Percentiles rank a stretch among this genome's conserved stretches.
Evolutionary conservation across 2,329 filamentous ascomycete genomes (phyloP).

Genomic region (Penicillium psychrosexuale): DNA sequence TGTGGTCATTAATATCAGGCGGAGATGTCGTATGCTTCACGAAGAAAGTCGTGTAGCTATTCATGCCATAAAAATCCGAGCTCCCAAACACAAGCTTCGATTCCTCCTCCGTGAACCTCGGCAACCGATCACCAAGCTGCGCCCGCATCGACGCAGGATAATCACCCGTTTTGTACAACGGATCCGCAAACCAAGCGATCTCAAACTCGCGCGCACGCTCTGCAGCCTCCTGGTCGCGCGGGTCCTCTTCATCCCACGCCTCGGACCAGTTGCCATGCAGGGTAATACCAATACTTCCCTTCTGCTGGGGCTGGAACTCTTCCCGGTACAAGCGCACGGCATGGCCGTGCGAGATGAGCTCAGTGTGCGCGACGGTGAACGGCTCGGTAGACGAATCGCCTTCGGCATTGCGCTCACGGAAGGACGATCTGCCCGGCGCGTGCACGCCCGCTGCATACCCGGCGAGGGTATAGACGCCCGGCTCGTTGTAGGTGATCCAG

Average conservation of each 20-base stretch:
- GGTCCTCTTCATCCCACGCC: constrained; percentile 72
- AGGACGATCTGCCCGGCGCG: constrained; percentile 71
- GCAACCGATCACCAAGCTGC: constrained; percentile 73
- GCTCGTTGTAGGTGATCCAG: constrained; percentile 86
- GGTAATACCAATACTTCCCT: constrained; percentile 75
- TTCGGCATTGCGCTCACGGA: constrained; percentile 64
- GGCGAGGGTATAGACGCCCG: constrained; percentile 73
- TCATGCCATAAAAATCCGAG: constrained; percentile 87
- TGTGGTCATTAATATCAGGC: constrained; percentile 58
- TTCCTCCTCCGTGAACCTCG: constrained; percentile 68
- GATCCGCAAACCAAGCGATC: constrained; percentile 79
- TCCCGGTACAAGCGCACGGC: constrained; percentile 74
- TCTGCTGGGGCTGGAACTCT: constrained; percentile 67
- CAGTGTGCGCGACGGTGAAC: constrained; percentile 73
- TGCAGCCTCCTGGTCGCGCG: constrained; percentile 66
- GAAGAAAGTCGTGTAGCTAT: constrained; percentile 82
- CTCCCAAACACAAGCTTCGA: constrained; percentile 66
- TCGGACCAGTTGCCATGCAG: constrained; percentile 73
- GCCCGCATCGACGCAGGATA: constrained; percentile 75
- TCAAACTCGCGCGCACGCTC: constrained; percentile 76
- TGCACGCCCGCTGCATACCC: constrained; percentile 72
- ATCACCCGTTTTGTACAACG: constrained; percentile 68
- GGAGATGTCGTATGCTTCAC: constrained; percentile 64
- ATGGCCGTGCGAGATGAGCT: constrained; percentile 70
- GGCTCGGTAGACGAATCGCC: constrained; percentile 72